Base-by-base conservation (phyloP, 1,284 basidiomycete genomes). In the Marasmius tenuissimus region DNA sequence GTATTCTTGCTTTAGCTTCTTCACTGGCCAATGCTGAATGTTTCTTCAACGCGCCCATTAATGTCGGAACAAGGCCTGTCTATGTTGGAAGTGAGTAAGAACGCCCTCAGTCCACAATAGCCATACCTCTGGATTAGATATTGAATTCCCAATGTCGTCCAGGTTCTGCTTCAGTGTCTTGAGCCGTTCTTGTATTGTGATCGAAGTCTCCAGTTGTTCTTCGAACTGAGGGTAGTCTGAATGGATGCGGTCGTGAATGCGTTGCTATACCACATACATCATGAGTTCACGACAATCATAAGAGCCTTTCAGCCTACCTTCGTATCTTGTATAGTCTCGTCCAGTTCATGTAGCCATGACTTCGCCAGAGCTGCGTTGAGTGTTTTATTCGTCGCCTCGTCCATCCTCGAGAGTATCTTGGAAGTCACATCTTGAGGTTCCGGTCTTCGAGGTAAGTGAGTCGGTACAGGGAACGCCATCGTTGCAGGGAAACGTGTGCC, bases 381-480 rank as follows among this genome's bases (percentile, higher is more conserved):
- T 1, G 85, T 77, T 65, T 85, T 78, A 61, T 76, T 73, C 4
- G 83, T 82, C 6, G 85, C 83, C 39, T 84, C 79, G 63, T 89
- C 87, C 53, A 93, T 81, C 71, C 85, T 89, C 50, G 82, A 79
- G 50, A 93, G 79, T 37, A 93, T 84, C 61, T 80, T 79, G 0
- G 88, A 88, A 16, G 89, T 87, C 9, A 87, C 81, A 73, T 91
- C 88, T 66, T 85, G 82, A 42, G 80, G 76, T 65, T 75, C 70
- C 59, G 78, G 75, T 65, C 74, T 75, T 55, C 85, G 83, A 33
- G 89, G 89, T 48, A 91, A 78, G 73, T 92, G 89, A 16, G 83
- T 72, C 63, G 89, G 89, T 64, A 90, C 69, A 59, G 85, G 84
- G 72, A 91, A 91, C 40, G 89, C 85, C 89, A 92, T 92, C 67